Evolutionary conservation across 805 yeast species (phyloP).

Genomic region (Spathaspora gorwiae): DNA sequence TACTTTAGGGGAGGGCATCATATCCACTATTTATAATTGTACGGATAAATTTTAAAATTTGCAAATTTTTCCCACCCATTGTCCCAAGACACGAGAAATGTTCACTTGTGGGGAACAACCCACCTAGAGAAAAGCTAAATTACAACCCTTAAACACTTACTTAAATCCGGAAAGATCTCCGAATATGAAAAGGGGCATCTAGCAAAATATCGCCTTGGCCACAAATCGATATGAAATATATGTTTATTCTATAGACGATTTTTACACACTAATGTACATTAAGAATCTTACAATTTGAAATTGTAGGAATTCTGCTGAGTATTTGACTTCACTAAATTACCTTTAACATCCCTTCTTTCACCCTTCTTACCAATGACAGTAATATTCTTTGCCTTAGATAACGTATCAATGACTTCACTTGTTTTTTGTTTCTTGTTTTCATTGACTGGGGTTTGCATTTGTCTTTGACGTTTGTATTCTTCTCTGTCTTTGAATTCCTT

Average conservation of each 20-base stretch:
- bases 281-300: conserved; percentile 18
- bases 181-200: too few species aligned
- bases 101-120: too few species aligned
- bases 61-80: too few species aligned
- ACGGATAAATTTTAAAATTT: too few species aligned
- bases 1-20: too few species aligned
- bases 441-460: conserved; percentile 25
- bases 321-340: conserved; percentile 52
- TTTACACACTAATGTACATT: neutral
- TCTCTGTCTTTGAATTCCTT: conserved; percentile 42
- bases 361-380: conserved; percentile 77
- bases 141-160: too few species aligned
- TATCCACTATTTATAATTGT: too few species aligned
- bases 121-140: too few species aligned
- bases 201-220: too few species aligned
- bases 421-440: conserved; percentile 50
- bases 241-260: neutral
- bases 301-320: conserved; percentile 24
- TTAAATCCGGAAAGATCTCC: too few species aligned
- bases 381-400: conserved; percentile 68
- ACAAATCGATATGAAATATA: too few species aligned
- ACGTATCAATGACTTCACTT: conserved; percentile 64
- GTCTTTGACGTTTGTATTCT: conserved; percentile 22
- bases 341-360: conserved; percentile 66
- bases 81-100: too few species aligned